Evolutionary conservation across 2,329 filamentous ascomycete species (phyloP).

Genomic region (Arachnopeziza araneosa): DNA sequence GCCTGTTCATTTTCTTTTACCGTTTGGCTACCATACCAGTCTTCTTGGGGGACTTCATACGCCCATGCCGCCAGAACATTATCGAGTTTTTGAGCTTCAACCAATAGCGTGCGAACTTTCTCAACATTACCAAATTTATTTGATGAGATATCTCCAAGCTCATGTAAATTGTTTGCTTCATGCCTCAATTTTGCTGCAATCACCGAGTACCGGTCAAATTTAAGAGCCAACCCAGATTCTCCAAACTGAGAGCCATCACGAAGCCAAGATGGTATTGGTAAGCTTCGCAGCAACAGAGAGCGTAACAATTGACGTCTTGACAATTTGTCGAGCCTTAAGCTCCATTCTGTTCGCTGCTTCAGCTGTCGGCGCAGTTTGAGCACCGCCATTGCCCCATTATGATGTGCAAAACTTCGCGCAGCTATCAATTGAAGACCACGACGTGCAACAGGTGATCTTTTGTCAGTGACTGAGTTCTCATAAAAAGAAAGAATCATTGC

Average conservation of each 20-base stretch:
- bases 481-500: conserved; percentile 11
- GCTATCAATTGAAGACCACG: not conserved
- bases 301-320: conserved; percentile 27
- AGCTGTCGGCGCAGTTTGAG: conserved; percentile 16
- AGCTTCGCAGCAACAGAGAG: conserved; percentile 22
- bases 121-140: not conserved
- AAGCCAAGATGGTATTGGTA: conserved; percentile 28
- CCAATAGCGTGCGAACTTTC: not conserved
- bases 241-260: conserved; percentile 27
- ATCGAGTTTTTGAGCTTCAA: conserved; percentile 6
- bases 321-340: conserved; percentile 19
- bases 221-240: conserved; percentile 6
- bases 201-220: conserved; percentile 3
- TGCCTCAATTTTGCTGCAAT: conserved; percentile 4
- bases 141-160: not conserved
- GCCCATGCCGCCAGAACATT: conserved; percentile 6
- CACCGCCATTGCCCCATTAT: conserved; percentile 17
- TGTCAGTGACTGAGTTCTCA: not conserved
- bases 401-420: conserved; percentile 4
- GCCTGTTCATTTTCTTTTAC: not conserved
- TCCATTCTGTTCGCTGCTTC: conserved; percentile 15
- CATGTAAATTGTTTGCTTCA: not conserved
- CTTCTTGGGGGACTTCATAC: conserved; percentile 4
- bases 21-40: not conserved
- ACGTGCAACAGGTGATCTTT: not conserved